A percentile compares a stretch with the other conserved stretches of the same genome.
These are phyloP conservation scores for Podosphaera leucotricha DNA, from an alignment of 2,329 filamentous ascomycete species.

Conservation along the genomic window DNA sequence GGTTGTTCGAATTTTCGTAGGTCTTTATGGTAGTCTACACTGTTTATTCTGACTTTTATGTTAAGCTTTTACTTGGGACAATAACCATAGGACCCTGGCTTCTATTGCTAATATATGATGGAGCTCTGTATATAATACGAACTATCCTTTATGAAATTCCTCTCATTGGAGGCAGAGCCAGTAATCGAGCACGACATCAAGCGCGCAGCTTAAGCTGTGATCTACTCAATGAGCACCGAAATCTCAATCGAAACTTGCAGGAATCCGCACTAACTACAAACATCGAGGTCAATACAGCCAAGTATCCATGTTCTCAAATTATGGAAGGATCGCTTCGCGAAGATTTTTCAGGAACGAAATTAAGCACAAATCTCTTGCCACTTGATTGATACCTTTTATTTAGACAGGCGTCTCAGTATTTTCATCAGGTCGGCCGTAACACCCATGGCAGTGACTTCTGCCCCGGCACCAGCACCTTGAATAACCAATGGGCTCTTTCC, in stretches of 20 bases:
- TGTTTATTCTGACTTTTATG: conserved; percentile 2
- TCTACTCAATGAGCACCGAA: conserved; percentile 23
- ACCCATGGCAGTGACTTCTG: conserved; percentile 93
- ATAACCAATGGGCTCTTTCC: conserved; percentile 77
- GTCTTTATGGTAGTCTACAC: conserved; percentile 10
- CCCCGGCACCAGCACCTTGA: conserved; percentile 82
- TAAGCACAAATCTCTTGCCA: background rate
- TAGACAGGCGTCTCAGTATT: conserved; percentile 38
- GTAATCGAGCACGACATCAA: conserved; percentile 32
- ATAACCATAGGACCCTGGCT: conserved; percentile 39
- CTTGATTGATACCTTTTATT: background rate
- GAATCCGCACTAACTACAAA: conserved; percentile 6
- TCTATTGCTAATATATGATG: conserved; percentile 36
- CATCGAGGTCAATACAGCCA: conserved; percentile 8
- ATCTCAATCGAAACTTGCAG: conserved; percentile 10
- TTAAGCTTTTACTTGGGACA: conserved; percentile 34
- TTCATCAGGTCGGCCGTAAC: conserved; percentile 87
- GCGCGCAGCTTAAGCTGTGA: conserved; percentile 36
- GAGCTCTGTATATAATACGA: conserved; percentile 36
- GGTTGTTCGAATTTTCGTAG: conserved; percentile 37
- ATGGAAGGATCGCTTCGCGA: conserved; percentile 6
- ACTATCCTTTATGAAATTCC: conserved; percentile 33
- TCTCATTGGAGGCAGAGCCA: conserved; percentile 33
- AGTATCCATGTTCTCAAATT: conserved; percentile 6
- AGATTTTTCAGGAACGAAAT: conserved; percentile 6